Conservation (phyloP, 257 asterid genomes). For the Sherardia arvensis region DNA sequence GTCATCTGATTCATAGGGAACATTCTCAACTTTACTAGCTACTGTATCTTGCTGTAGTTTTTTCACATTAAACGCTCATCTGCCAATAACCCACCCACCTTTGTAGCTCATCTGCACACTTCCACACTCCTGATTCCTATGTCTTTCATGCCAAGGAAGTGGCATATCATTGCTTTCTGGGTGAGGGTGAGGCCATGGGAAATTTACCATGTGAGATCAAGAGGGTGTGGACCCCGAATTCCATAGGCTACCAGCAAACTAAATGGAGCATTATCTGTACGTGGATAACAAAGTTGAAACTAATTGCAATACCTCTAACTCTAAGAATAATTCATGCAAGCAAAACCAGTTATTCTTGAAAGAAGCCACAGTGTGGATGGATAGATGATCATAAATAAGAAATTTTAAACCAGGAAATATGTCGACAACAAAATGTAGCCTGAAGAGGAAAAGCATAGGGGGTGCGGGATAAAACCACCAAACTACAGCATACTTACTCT, state of each 20-base stretch:
- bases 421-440: no score
- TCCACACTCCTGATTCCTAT: slow-evolving; percentile 31
- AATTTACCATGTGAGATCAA: slow-evolving; percentile 35
- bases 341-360: no score
- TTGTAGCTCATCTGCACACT: no score
- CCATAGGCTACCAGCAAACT: slow-evolving; percentile 33
- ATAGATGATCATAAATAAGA: no score
- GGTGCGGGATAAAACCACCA: no score
- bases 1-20: slow-evolving; percentile 42
- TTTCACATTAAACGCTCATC: slow-evolving; percentile 64
- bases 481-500: no score
- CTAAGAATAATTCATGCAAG: no score
- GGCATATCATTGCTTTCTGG: slow-evolving; percentile 33
- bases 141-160: slow-evolving; percentile 33
- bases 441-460: no score
- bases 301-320: no score
- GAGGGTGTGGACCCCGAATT: slow-evolving; percentile 35
- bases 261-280: slow-evolving; percentile 49
- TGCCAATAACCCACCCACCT: slow-evolving; percentile 86
- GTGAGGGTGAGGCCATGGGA: slow-evolving; percentile 49
- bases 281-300: no score
- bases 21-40: slow-evolving; percentile 54
- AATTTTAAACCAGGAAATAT: no score
- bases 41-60: slow-evolving; percentile 67
- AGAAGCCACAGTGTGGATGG: no score